These are phyloP conservation scores for Anaeromyces robustus DNA, from an alignment of 192 early-diverging fungal species.

Conservation along the genomic window DNA sequence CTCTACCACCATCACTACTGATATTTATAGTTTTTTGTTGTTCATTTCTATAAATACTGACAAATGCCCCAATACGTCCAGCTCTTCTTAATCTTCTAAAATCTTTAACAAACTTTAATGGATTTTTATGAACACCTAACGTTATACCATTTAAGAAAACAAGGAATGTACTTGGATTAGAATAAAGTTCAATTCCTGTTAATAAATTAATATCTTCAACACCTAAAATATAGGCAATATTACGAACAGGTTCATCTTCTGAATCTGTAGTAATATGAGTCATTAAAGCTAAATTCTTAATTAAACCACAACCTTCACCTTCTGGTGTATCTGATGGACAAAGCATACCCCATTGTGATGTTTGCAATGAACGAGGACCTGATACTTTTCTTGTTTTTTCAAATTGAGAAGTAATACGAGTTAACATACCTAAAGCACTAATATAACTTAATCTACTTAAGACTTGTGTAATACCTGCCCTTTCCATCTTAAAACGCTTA, in stretches of 20 bases:
- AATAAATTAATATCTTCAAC: conserved; percentile 83
- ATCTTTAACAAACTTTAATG: conserved; percentile 68
- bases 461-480: conserved; percentile 92
- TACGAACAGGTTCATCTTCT: conserved; percentile 62
- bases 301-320: conserved; percentile 93
- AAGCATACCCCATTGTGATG: conserved; percentile 94
- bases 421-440: conserved; percentile 93
- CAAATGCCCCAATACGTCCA: conserved; percentile 78
- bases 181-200: conserved; percentile 75
- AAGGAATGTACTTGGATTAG: conserved; percentile 49
- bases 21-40: conserved; percentile 78
- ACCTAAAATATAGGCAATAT: conserved; percentile 71
- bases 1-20: conserved; percentile 82
- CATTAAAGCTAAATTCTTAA: conserved; percentile 93
- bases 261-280: conserved; percentile 94
- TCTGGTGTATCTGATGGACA: conserved; percentile 96
- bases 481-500: conserved; percentile 99
- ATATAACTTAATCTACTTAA: conserved; percentile 85
- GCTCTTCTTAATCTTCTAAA: conserved; percentile 74
- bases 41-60: conserved; percentile 72
- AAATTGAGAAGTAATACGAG: conserved; percentile 88
- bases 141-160: conserved; percentile 91
- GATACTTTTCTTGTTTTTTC: conserved; percentile 97
- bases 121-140: conserved; percentile 68
- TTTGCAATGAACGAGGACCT: conserved; percentile 89